Evolutionary conservation across 345 rosid species (phyloP), one percentile per base, ranked within the genome.

Genomic region (Citrus unshiu): DNA sequence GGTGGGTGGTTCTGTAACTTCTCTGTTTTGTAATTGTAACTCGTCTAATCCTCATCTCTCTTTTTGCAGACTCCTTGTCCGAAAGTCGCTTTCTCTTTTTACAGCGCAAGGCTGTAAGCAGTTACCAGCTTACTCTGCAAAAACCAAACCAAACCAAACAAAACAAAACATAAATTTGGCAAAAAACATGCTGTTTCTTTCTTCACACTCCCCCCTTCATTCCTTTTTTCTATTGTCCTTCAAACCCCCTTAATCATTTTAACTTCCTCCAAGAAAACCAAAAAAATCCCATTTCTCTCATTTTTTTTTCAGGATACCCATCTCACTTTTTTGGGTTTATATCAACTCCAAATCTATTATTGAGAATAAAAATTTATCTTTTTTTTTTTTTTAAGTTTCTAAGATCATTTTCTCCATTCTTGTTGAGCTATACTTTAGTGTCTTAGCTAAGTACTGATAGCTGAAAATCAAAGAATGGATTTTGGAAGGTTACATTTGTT

Each of bases 391-490:
- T 34, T 0, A 5, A 21, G 9, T 64, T 35, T 21, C 22, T 49
- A 29, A 0, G 30, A 63, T 29, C 43, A 75, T 29, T 7, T 10
- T 19, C 24, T 35, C 2, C 7, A 72, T 72, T 72, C 63, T 34
- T 72, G n/a, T 57, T 4, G 21, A 72, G 64, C 8, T 59, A 18
- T 24, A 39, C 46, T 29, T 61, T 18, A 24, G n/a, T 61, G 68
- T 60, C 37, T 40, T 7, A 16, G 24, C 64, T 66, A 6, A 51
- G 24, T 65, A 32, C 6, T 57, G 32, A 6, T 32, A 30, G 80
- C 71, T 72, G 66, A 37, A 46, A 40, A 27, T 68, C 14, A 61
- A 39, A 68, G 29, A 68, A 92, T 91, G 94, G 76, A 62, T 85
- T 83, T 75, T 66, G 4, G 40, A 67, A 25, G 82, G 68, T 60